Conservation (phyloP, 495 filamentous ascomycete species). For the Terfezia claveryi region DNA sequence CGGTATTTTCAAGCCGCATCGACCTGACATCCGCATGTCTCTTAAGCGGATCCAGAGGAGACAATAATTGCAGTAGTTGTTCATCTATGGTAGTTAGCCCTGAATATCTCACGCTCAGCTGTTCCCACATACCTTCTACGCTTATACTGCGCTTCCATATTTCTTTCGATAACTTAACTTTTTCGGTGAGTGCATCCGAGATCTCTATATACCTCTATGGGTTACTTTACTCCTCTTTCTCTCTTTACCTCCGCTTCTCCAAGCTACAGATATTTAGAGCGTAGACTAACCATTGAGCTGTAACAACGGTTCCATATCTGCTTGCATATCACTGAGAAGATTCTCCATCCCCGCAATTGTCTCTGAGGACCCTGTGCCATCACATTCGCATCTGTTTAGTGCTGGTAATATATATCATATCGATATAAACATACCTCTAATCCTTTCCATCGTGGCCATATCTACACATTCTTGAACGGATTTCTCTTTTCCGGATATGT, state of each 20-base stretch:
- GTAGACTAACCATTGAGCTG: not conserved
- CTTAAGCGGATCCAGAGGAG: not conserved
- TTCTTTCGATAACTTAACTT: no score
- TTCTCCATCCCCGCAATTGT: not conserved
- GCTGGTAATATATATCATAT: no score
- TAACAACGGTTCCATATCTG: not conserved
- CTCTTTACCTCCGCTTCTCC: no score
- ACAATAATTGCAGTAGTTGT: not conserved
- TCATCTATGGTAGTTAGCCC: not conserved
- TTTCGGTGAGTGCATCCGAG: no score
- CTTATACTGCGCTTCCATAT: no score
- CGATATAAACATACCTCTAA: not conserved
- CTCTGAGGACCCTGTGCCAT: not conserved
- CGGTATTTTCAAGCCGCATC: not conserved
- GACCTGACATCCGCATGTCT: not conserved
- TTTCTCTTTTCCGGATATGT: not conserved
- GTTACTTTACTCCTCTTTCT: no score
- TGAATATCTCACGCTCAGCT: no score
- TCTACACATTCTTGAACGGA: not conserved
- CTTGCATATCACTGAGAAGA: not conserved
- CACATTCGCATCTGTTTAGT: no score
- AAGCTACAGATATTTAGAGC: no score
- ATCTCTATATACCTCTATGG: no score
- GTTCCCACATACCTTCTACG: no score
- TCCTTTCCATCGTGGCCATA: not conserved